These are phyloP conservation scores for Chlorociboria aeruginascens DNA, from an alignment of 495 filamentous ascomycete genomes.

Conservation along the genomic window DNA sequence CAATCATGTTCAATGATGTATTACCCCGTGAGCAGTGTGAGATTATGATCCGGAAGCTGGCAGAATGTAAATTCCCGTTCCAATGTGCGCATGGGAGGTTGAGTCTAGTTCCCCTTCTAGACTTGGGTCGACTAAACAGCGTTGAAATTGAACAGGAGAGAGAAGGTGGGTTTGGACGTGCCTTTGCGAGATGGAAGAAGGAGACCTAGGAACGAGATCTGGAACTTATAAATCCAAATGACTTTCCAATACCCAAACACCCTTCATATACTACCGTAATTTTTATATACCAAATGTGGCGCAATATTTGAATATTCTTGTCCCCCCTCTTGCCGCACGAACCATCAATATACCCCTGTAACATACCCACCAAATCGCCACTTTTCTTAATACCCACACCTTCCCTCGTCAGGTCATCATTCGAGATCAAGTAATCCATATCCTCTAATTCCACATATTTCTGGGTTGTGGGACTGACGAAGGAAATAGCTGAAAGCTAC, in stretches of 20 bases:
- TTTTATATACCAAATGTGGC: no score
- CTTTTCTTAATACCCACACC: no score
- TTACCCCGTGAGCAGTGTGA: conserved; percentile 55
- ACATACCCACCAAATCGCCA: no score
- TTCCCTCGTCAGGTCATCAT: conserved; percentile 14
- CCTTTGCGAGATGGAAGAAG: background rate
- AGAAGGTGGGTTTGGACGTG: background rate
- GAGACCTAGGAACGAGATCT: background rate
- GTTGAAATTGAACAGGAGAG: background rate
- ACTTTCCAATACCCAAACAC: no score
- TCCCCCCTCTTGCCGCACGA: background rate
- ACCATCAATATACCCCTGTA: no score
- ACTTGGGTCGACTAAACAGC: conserved; percentile 23
- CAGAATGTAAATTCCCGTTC: conserved; percentile 72
- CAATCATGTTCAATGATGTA: conserved; percentile 94
- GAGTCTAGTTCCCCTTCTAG: conserved; percentile 61
- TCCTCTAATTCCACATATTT: conserved; percentile 56
- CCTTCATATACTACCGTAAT: no score
- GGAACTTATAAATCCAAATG: no score
- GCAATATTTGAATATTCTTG: no score
- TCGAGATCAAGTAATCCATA: conserved; percentile 63
- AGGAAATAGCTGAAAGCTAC: no score
- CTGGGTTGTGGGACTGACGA: conserved; percentile 56
- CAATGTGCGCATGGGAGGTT: conserved; percentile 84
- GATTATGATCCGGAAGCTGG: conserved; percentile 47